Conservation (phyloP, 1,139 yeast species). For the Magnusiomyces magnusii region DNA sequence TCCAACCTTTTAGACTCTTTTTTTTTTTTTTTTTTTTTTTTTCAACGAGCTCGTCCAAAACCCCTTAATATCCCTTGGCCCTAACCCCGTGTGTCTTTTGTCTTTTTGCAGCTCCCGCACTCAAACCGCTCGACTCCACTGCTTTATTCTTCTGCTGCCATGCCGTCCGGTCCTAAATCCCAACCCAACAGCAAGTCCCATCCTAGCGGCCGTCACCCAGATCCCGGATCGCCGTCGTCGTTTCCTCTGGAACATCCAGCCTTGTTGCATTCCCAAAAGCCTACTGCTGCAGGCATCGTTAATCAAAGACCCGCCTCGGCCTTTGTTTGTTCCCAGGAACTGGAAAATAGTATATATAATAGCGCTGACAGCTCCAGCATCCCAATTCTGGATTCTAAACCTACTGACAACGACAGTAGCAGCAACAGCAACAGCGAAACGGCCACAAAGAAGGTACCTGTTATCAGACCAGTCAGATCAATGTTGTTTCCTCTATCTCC, state of each 20-base stretch:
- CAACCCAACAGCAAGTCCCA: conserved; percentile 11
- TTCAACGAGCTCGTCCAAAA: neutral
- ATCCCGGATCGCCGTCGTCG: neutral
- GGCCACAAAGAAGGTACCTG: conserved; percentile 9
- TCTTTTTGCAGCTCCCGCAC: neutral
- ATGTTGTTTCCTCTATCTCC: neutral
- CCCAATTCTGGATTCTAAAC: too few relatives aligned
- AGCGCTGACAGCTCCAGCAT: neutral
- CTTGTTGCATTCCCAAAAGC: neutral
- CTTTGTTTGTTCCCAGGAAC: neutral
- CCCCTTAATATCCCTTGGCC: neutral
- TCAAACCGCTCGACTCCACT: neutral
- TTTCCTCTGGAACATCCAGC: too few relatives aligned
- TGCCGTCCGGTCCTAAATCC: conserved; percentile 1
- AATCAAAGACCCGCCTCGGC: neutral
- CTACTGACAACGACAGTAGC: too few relatives aligned
- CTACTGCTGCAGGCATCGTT: neutral
- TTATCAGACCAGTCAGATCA: neutral
- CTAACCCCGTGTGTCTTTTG: neutral
- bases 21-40: neutral
- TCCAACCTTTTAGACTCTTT: neutral
- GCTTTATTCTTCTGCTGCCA: neutral
- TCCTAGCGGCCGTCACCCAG: neutral
- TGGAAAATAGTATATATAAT: neutral
- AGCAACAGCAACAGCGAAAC: conserved; percentile 9